phyloP scores from a whole-genome alignment of 306 rosid genomes.

The Potentilla sterilis region DNA sequence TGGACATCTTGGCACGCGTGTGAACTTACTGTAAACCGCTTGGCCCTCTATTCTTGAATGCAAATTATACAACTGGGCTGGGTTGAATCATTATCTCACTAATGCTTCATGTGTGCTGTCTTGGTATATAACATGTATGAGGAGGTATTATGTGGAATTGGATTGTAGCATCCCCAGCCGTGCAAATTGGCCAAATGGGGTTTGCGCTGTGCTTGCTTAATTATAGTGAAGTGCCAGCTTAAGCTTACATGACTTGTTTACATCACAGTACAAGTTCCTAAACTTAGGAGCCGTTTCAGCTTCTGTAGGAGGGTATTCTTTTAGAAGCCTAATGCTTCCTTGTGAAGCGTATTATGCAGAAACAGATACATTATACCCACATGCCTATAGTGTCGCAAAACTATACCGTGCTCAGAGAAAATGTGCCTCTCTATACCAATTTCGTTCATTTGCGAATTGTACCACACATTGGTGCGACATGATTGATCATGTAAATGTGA shows the following conservation, averaged over 20 bases:
- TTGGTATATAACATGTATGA: neutral
- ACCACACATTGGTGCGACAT: too few species aligned
- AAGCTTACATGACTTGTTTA: neutral
- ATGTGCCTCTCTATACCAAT: neutral
- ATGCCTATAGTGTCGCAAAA: neutral
- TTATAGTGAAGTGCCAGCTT: neutral
- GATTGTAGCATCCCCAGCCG: neutral
- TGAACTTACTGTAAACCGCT: neutral
- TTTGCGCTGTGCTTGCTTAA: neutral
- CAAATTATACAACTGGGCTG: neutral
- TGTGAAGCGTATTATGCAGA: neutral
- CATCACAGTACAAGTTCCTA: neutral
- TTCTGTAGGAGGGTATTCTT: neutral
- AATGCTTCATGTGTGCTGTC: conserved; percentile 15
- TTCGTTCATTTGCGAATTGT: neutral
- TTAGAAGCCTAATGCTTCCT: neutral
- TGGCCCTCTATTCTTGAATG: neutral
- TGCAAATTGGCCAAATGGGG: neutral
- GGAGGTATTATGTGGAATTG: neutral
- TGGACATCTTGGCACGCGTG: neutral
- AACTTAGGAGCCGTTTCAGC: neutral
- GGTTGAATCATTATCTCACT: neutral
- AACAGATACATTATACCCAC: neutral
- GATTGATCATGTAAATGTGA: neutral
- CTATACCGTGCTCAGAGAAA: neutral